Evolutionary conservation across 75 land plant genomes (phyloP), one percentile per base, ranked within the genome.

Genomic region (Sequoia sempervirens): DNA sequence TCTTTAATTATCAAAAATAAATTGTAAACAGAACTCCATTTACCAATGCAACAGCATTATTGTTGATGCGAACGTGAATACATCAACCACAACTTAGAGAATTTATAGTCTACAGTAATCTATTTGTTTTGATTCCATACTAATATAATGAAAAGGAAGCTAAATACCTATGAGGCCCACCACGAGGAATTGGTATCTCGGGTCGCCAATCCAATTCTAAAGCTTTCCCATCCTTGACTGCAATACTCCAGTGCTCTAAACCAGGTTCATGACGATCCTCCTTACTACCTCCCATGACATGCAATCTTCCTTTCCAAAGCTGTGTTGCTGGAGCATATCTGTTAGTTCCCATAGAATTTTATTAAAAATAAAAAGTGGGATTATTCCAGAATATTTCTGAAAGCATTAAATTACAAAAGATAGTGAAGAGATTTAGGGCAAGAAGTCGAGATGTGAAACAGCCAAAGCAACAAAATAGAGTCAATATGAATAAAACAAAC

Each of bases 261-360:
- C 84, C 98, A 73, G 98, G 94, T 73, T 93, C 93, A 87, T 94
- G 88, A 12, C 99, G 96, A 86, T 97, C 93, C 87, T 95, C 98
- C 81, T 95, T 93, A 89, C 99, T 92, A 1, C 99, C 99, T 75
- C 99, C 99, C 98, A 97, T 97, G 18, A 97, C 99, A 89, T 97
- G 99, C 14, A 97, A 90, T 82, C 99, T 90, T 66, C 99, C 99
- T 89, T 93, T 92, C 98, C 99, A 97, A 66, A 97, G 92, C 72
- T 96, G 98, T 20, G 98, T 94, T 54, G 99, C 99, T 83, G 99
- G 99, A 40, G 99, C 96, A 93, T 97, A 97, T 83, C 99, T 97
- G 89, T 82, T 40, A 75, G n/a, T 75, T 75, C 7, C 23, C 45
- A 75, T 23, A 3, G 12, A 76, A 43, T 9, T 76, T 43, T 6